Evolutionary conservation across 768 basidiomycete species (phyloP).

Genomic region (Hysterangium stoloniferum): DNA sequence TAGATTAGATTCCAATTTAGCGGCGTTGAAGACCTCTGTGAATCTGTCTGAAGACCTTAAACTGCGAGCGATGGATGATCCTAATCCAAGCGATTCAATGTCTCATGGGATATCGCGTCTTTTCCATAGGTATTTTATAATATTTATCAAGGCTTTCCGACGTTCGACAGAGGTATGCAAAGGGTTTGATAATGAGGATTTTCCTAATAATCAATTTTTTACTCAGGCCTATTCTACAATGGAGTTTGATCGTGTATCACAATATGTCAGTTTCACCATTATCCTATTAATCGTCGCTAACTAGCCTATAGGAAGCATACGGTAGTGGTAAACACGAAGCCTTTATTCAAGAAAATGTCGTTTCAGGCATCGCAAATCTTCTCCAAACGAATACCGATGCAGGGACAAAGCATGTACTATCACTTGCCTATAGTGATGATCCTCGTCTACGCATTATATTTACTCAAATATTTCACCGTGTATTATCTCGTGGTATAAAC

Average conservation of each 20-base stretch:
- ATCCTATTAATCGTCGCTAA: neutral
- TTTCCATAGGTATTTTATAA: slow-evolving; percentile 69
- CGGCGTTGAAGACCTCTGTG: slow-evolving; percentile 66
- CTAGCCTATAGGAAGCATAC: neutral
- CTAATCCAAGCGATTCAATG: slow-evolving; percentile 51
- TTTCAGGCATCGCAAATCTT: slow-evolving; percentile 73
- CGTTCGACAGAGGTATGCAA: slow-evolving; percentile 11
- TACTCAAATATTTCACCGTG: slow-evolving; percentile 75
- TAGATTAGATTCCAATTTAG: slow-evolving; percentile 65
- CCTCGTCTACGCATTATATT: slow-evolving; percentile 68
- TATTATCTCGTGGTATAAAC: slow-evolving; percentile 71
- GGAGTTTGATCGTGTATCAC: neutral
- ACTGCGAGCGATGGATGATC: slow-evolving; percentile 48
- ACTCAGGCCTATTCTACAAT: neutral
- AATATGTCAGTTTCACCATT: neutral
- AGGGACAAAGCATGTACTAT: slow-evolving; percentile 82
- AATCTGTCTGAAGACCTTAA: slow-evolving; percentile 70
- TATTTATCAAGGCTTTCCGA: slow-evolving; percentile 51
- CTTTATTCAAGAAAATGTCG: slow-evolving; percentile 64
- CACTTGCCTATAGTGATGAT: slow-evolving; percentile 70
- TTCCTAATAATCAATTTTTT: neutral
- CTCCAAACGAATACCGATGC: slow-evolving; percentile 80
- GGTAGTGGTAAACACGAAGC: slow-evolving; percentile 14
- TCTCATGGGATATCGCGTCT: slow-evolving; percentile 66
- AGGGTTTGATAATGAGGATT: neutral